Conservation (phyloP, 2,329 filamentous ascomycete genomes). For the Xylaria sp. region DNA sequence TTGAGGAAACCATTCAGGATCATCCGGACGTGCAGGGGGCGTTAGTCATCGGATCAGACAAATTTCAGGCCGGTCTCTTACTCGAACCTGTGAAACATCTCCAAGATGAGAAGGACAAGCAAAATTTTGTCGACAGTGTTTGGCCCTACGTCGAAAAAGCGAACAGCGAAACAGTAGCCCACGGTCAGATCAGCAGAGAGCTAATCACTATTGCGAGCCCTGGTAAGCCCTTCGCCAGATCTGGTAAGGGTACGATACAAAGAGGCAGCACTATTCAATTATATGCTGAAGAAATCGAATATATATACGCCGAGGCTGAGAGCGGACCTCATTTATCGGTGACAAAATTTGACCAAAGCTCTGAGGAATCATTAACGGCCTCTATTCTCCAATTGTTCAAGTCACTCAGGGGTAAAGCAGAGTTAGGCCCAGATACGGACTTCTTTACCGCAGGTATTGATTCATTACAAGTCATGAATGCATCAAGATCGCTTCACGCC, state of each 20-base stretch:
- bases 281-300: slow-evolving; percentile 55
- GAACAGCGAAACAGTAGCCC: slow-evolving; percentile 54
- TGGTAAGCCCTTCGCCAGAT: slow-evolving; percentile 53
- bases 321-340: slow-evolving; percentile 27
- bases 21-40: slow-evolving; percentile 49
- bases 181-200: slow-evolving; percentile 55
- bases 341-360: slow-evolving; percentile 40
- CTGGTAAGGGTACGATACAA: slow-evolving; percentile 48
- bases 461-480: slow-evolving; percentile 53
- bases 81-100: slow-evolving; percentile 54
- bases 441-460: slow-evolving; percentile 55
- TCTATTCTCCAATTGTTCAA: slow-evolving; percentile 41
- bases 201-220: slow-evolving; percentile 53
- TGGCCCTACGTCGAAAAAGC: slow-evolving; percentile 55
- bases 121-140: slow-evolving; percentile 51
- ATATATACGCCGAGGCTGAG: slow-evolving; percentile 50
- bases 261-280: slow-evolving; percentile 46
- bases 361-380: slow-evolving; percentile 39
- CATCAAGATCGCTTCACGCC: slow-evolving; percentile 23
- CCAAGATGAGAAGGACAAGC: slow-evolving; percentile 36
- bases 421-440: slow-evolving; percentile 47
- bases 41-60: slow-evolving; percentile 50
- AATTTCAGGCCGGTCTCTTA: slow-evolving; percentile 58
- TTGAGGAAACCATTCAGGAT: slow-evolving; percentile 49
- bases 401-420: slow-evolving; percentile 36